Evolutionary conservation across 192 early-diverging fungal species (phyloP).

Genomic region (Coemansia sp.): DNA sequence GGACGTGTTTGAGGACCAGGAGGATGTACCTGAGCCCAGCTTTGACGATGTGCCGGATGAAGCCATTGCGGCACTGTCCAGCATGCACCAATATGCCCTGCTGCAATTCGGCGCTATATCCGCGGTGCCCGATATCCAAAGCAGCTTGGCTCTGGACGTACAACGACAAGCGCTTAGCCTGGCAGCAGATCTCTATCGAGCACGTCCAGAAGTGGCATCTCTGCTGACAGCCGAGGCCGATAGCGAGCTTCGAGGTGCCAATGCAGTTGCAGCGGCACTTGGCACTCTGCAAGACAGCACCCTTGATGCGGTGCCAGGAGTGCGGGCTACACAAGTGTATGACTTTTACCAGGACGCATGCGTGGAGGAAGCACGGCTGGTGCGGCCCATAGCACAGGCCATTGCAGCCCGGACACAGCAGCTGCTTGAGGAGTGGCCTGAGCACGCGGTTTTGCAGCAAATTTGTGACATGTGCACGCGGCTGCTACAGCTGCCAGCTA

Average conservation of each 20-base stretch:
- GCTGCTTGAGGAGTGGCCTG: constrained; percentile 83
- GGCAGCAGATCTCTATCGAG: constrained; percentile 18
- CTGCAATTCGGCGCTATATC: constrained; percentile 40
- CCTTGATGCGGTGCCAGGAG: constrained; percentile 6
- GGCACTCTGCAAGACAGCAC: not conserved
- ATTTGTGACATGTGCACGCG: constrained; percentile 62
- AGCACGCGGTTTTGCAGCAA: constrained; percentile 82
- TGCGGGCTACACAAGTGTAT: constrained; percentile 53
- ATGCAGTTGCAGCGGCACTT: constrained; percentile 32
- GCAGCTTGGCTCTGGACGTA: constrained; percentile 13
- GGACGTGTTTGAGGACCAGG: constrained; percentile 56
- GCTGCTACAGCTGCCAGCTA: constrained; percentile 65
- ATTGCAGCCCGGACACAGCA: constrained; percentile 60
- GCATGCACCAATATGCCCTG: constrained; percentile 56
- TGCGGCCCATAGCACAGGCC: constrained; percentile 60
- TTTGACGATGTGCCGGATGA: constrained; percentile 53
- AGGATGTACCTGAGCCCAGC: constrained; percentile 27
- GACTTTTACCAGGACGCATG: constrained; percentile 90
- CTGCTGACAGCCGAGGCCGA: constrained; percentile 14
- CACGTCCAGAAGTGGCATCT: constrained; percentile 14
- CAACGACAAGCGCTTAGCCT: constrained; percentile 28
- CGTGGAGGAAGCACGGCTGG: constrained; percentile 65
- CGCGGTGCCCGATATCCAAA: constrained; percentile 10
- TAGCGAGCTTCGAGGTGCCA: constrained; percentile 29
- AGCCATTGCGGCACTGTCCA: constrained; percentile 47